phyloP scores from a whole-genome alignment of 306 rosid species.

The Trichosanthes truncata region DNA sequence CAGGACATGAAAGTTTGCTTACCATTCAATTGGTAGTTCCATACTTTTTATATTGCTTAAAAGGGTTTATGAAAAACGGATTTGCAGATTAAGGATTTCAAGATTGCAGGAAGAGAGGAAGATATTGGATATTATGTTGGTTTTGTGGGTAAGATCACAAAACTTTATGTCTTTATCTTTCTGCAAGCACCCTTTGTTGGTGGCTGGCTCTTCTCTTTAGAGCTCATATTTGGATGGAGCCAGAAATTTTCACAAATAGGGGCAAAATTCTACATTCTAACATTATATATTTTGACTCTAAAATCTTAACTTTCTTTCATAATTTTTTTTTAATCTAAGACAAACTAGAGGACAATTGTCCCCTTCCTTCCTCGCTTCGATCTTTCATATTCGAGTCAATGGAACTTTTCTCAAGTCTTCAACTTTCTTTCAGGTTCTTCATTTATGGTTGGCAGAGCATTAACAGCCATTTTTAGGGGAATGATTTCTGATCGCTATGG shows the following conservation, averaged over 20 bases:
- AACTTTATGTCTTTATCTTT: background rate
- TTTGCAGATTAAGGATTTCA: slow-evolving; percentile 59
- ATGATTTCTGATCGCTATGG: slow-evolving; percentile 67
- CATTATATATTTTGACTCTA: too few species aligned
- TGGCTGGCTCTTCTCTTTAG: background rate
- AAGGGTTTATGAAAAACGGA: background rate
- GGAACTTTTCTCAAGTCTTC: background rate
- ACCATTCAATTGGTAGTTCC: background rate
- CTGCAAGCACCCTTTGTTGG: background rate
- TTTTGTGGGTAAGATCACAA: slow-evolving; percentile 46
- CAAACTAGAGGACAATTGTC: too few species aligned
- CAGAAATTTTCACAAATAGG: too few species aligned
- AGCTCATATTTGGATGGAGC: background rate
- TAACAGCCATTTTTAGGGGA: slow-evolving; percentile 68
- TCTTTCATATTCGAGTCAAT: background rate
- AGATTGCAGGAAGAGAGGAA: slow-evolving; percentile 56
- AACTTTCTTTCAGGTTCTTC: slow-evolving; percentile 45
- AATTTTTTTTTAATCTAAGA: too few species aligned
- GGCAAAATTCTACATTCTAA: too few species aligned
- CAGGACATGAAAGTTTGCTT: background rate
- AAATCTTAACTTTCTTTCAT: too few species aligned
- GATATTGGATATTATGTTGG: slow-evolving; percentile 76
- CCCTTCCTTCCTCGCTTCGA: too few species aligned
- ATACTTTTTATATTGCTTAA: too few species aligned
- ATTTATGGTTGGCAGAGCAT: slow-evolving; percentile 64